These are phyloP conservation scores for Kluyveromyces marxianus DNA, from an alignment of 1,139 yeast species.

Conservation along the genomic window DNA sequence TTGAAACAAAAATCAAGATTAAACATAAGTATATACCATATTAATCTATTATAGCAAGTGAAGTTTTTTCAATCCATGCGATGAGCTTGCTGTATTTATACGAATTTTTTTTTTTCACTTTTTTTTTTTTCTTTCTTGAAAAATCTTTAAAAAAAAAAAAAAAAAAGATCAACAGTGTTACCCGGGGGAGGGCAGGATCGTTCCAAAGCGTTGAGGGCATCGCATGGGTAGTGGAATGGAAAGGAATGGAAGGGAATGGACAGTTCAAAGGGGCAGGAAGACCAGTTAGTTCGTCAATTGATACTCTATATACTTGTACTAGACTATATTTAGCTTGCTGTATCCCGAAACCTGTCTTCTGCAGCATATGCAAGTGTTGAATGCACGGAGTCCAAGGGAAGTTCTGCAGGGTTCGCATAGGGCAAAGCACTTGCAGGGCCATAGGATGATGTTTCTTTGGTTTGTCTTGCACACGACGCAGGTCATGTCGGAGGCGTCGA, in stretches of 20 bases:
- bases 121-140: neutral
- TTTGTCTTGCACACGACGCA: conserved; percentile 82
- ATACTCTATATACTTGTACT: neutral
- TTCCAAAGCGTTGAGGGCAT: neutral
- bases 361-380: conserved; percentile 81
- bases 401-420: conserved; percentile 78
- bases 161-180: neutral
- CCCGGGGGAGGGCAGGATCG: neutral
- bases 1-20: neutral
- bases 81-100: neutral
- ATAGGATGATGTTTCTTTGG: conserved; percentile 67
- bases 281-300: too few species aligned
- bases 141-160: neutral
- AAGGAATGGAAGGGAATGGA: too few species aligned
- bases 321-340: conserved; percentile 37
- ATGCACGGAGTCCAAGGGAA: conserved; percentile 66
- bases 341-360: conserved; percentile 60
- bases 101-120: neutral
- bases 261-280: too few species aligned
- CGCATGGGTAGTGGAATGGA: too few species aligned
- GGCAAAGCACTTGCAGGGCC: conserved; percentile 93
- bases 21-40: neutral
- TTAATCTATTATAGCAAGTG: neutral
- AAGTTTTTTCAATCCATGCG: neutral
- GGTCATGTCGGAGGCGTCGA: conserved; percentile 21